Evolutionary conservation across 1,139 yeast genomes (phyloP).

Genomic region (Sugiyamaella xylanicola): DNA sequence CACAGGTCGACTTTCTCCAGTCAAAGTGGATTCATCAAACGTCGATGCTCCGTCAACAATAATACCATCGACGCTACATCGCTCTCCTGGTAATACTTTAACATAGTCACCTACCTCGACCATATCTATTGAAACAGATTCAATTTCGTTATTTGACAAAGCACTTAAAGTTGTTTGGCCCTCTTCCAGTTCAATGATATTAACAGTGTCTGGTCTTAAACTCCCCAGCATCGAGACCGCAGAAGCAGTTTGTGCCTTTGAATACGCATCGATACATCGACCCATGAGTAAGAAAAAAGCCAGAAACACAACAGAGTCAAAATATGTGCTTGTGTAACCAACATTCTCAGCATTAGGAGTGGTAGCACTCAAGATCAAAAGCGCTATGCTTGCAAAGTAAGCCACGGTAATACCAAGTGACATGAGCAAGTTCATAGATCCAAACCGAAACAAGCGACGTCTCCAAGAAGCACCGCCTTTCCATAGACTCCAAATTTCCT

Average conservation of each 20-base stretch:
- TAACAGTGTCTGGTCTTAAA: conserved; percentile 55
- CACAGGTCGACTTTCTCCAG: conserved; percentile 77
- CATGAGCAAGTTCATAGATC: conserved; percentile 76
- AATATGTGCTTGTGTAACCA: conserved; percentile 68
- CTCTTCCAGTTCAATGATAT: conserved; percentile 47
- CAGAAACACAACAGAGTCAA: conserved; percentile 76
- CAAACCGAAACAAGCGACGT: conserved; percentile 64
- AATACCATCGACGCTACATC: conserved; percentile 73
- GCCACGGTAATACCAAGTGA: conserved; percentile 72
- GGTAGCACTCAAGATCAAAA: conserved; percentile 54
- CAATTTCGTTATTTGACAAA: conserved; percentile 27
- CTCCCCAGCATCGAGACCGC: conserved; percentile 59
- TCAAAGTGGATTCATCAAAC: conserved; percentile 75
- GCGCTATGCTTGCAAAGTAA: conserved; percentile 65
- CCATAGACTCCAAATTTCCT: conserved; percentile 63
- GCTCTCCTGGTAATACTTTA: conserved; percentile 63
- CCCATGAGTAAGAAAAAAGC: conserved; percentile 73
- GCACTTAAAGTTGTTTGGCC: conserved; percentile 21
- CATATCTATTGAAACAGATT: conserved; percentile 51
- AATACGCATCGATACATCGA: conserved; percentile 63
- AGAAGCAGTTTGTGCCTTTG: conserved; percentile 67
- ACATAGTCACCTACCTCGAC: conserved; percentile 67
- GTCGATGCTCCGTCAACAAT: conserved; percentile 58
- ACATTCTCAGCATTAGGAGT: conserved; percentile 33
- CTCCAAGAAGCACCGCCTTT: conserved; percentile 56